Evolutionary conservation across 1,284 basidiomycete species (phyloP).

Genomic region (Cronartium quercuum): DNA sequence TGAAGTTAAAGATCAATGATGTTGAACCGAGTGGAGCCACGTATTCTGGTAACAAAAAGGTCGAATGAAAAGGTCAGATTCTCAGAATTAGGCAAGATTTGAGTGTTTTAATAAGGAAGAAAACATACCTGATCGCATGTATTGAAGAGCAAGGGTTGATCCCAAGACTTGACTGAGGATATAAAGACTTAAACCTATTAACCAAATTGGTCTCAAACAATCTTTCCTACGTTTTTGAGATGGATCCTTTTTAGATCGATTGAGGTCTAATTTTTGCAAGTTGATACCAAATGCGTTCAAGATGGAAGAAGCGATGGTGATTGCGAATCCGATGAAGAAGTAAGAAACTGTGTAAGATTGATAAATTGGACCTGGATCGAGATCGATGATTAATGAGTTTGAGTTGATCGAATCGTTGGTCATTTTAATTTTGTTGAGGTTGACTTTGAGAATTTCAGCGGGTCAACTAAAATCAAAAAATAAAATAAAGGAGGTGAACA

Average conservation of each 20-base stretch:
- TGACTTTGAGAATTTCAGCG: too few species aligned
- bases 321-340: constrained; percentile 57
- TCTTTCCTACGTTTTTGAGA: constrained; percentile 59
- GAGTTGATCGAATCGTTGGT: neutral
- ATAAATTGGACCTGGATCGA: constrained; percentile 39
- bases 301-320: constrained; percentile 68
- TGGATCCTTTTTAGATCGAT: constrained; percentile 56
- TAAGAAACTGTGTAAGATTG: constrained; percentile 38
- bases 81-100: neutral
- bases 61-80: neutral
- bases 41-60: constrained; percentile 40
- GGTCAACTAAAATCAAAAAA: too few species aligned
- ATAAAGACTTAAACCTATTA: constrained; percentile 52
- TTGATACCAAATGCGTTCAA: constrained; percentile 76
- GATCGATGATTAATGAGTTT: constrained; percentile 8
- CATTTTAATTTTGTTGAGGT: too few species aligned
- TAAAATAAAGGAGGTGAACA: too few species aligned
- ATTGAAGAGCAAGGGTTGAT: constrained; percentile 73
- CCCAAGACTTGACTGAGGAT: constrained; percentile 77
- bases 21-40: constrained; percentile 55
- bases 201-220: constrained; percentile 72
- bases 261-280: constrained; percentile 75
- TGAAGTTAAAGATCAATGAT: constrained; percentile 78
- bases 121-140: constrained; percentile 67
- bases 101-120: constrained; percentile 8